Evolutionary conservation across 192 early-diverging fungal genomes (phyloP).

Genomic region (Diversispora eburnea): DNA sequence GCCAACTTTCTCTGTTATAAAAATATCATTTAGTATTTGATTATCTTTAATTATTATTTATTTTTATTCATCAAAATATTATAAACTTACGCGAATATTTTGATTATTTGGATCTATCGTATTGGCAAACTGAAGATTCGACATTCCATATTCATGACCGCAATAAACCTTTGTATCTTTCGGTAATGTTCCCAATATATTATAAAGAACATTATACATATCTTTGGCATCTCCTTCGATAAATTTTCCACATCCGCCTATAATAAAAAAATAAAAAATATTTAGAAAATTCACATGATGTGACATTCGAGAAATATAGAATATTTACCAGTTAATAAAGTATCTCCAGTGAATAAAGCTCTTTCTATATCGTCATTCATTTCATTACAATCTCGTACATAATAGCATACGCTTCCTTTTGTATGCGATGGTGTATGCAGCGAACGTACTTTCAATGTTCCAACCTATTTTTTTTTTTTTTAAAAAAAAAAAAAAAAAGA

Average conservation of each 20-base stretch:
- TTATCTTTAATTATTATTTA: neutral
- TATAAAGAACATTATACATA: slow-evolving; percentile 56
- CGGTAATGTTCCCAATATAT: slow-evolving; percentile 50
- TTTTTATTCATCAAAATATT: slow-evolving; percentile 31
- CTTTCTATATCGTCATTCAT: slow-evolving; percentile 31
- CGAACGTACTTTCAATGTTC: slow-evolving; percentile 68
- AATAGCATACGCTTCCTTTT: slow-evolving; percentile 83
- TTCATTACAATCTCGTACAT: slow-evolving; percentile 62
- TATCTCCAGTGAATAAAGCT: slow-evolving; percentile 49
- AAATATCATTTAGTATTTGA: neutral
- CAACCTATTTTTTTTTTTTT: slow-evolving; percentile 43
- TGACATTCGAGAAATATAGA: neutral
- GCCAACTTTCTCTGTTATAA: slow-evolving; percentile 47
- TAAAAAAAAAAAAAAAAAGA: too few species aligned
- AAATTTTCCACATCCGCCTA: slow-evolving; percentile 55
- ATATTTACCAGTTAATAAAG: slow-evolving; percentile 46
- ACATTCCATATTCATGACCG: slow-evolving; percentile 55
- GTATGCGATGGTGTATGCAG: slow-evolving; percentile 87
- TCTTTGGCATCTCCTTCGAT: slow-evolving; percentile 57
- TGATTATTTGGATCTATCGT: slow-evolving; percentile 74
- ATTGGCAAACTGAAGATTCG: slow-evolving; percentile 68
- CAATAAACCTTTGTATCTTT: slow-evolving; percentile 62
- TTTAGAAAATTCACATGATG: neutral
- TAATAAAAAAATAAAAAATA: slow-evolving; percentile 1
- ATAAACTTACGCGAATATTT: slow-evolving; percentile 34